A percentile compares a stretch with the other conserved stretches of the same genome.
Conservation (phyloP, 441 rosid species). For the Croton laevigatus region DNA sequence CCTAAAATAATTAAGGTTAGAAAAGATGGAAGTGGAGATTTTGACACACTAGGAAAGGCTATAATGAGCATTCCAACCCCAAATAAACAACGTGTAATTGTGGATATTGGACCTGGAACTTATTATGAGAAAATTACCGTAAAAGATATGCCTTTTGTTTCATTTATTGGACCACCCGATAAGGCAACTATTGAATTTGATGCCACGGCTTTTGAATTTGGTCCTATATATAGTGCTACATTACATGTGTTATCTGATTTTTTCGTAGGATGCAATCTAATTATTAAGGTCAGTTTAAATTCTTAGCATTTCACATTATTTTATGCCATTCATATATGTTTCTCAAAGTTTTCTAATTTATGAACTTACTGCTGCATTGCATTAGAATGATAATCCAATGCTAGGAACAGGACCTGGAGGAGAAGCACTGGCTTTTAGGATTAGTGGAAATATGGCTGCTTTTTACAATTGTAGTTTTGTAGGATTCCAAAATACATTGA, state of each 20-base stretch:
- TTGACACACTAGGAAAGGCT: constrained; percentile 34
- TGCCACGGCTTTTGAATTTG: constrained; percentile 46
- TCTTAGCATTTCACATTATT: too few relatives aligned
- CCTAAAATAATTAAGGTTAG: constrained; percentile 32
- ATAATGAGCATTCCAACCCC: constrained; percentile 33
- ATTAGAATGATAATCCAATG: constrained; percentile 55
- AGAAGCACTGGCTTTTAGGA: constrained; percentile 58
- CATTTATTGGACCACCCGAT: constrained; percentile 30
- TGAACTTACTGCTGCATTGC: not conserved
- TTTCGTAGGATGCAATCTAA: constrained; percentile 51
- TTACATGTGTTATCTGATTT: constrained; percentile 46
- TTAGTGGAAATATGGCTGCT: constrained; percentile 24
- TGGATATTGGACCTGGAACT: constrained; percentile 33
- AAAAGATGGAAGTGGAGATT: constrained; percentile 7
- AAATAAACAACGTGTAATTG: constrained; percentile 36
- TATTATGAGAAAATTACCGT: constrained; percentile 43
- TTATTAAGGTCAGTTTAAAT: constrained; percentile 30
- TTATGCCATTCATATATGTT: too few relatives aligned
- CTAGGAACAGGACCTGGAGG: constrained; percentile 46
- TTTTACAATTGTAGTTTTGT: too few relatives aligned
- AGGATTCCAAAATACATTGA: too few relatives aligned
- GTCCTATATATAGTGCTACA: constrained; percentile 69
- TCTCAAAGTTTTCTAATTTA: not conserved
- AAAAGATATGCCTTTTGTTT: constrained; percentile 32
- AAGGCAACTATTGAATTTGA: constrained; percentile 40